Percentiles rank a stretch among this genome's conserved stretches.
phyloP scores from a whole-genome alignment of 2,329 filamentous ascomycete species.

The Thermothelomyces thermophilus region DNA sequence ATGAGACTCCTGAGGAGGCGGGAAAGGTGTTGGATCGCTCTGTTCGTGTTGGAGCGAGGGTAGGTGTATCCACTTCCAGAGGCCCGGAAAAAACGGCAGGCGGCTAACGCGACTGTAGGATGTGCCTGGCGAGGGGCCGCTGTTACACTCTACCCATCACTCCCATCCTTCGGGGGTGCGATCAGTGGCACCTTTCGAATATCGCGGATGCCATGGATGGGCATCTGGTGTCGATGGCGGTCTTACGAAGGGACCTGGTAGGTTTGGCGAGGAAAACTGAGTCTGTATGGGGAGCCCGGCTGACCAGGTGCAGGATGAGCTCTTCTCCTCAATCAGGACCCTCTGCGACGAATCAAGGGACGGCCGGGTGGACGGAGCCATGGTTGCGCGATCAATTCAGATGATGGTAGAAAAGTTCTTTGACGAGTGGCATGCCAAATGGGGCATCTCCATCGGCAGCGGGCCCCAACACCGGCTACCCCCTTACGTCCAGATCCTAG shows the following conservation, averaged over 20 bases:
- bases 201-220: conserved; percentile 62
- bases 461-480: conserved; percentile 50
- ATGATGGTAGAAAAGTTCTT: conserved; percentile 60
- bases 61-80: conserved; percentile 26
- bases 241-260: conserved; percentile 60
- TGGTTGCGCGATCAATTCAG: conserved; percentile 52
- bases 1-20: conserved; percentile 55
- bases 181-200: conserved; percentile 59
- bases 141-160: conserved; percentile 63
- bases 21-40: conserved; percentile 63
- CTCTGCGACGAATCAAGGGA: conserved; percentile 54
- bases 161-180: conserved; percentile 58
- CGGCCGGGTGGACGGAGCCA: conserved; percentile 42
- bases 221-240: conserved; percentile 64
- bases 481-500: conserved; percentile 68
- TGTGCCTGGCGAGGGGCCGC: conserved; percentile 63
- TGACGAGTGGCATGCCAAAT: conserved; percentile 57
- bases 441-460: conserved; percentile 51
- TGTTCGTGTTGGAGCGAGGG: conserved; percentile 68
- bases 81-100: too few species aligned
- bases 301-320: conserved; percentile 38
- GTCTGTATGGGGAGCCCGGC: too few species aligned
- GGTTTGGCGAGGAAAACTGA: conserved; percentile 22
- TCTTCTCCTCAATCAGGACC: conserved; percentile 51
- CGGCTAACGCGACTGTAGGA: conserved; percentile 32